Base-by-base conservation (phyloP, 1,284 basidiomycete genomes). In the Moesziomyces parantarcticus region DNA sequence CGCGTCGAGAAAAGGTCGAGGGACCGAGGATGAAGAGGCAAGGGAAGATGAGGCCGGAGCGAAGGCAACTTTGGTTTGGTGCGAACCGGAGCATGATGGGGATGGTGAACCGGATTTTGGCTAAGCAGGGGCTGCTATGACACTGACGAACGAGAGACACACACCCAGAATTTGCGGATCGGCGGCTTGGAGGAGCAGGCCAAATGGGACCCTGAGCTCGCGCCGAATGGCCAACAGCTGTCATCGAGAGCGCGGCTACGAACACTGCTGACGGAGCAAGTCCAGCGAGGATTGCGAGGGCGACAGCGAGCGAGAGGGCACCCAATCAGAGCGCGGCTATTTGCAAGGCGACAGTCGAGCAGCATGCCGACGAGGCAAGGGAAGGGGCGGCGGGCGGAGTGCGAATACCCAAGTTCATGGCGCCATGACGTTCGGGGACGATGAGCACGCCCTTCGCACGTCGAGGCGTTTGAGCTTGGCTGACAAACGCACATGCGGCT, bases 301-400 rank as follows among this genome's bases (percentile, higher is more conserved):
- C 36, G 36, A 18, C 36, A 14, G 16, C 18, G 36, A 18, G 14
- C 36, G 18, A 18, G 11, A 8, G 20, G 14, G n/a, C 32, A 36
- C 54, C 64, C 58, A 67, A 67, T 67, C 64, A 67, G 50, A 53
- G 44, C 13, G 50, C 22, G n/a, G 53, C 47, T 54, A 67, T 67
- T 67, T 32, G 58, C 41, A 67, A 67, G 57, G 9, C 36, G 9
- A 34, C 48, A 41, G 26, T 45, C 46, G 21, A 53, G 40, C 10
- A 14, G 5, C 29, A 49, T 36, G 23, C 32, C 21, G 32, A 13
- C 20, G 42, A 16, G 36, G 18, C 36, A 40, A 36, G 25, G 16
- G 9, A 23, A 11, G 23, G n/a, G n/a, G n/a, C n/a, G n/a, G n/a
- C n/a, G n/a, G 9, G 58, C 65, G 39, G 65, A 61, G 50, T 46